Base-by-base conservation (phyloP, 2,329 filamentous ascomycete species). In the Colletotrichum liaoningense region DNA sequence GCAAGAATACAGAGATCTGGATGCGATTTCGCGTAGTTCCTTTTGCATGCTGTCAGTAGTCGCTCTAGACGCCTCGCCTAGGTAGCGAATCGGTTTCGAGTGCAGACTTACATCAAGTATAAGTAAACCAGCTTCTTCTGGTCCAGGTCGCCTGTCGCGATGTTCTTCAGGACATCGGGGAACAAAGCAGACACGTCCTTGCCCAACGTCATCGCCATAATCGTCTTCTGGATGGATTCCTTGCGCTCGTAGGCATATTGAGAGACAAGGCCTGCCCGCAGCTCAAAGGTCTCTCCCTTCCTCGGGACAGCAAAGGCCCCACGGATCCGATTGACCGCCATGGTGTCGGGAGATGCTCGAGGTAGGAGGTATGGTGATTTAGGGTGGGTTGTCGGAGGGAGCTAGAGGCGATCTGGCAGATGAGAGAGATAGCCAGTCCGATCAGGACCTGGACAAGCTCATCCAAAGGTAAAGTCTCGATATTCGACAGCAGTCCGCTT, bases 61-160 rank as follows among this genome's bases (percentile, higher is more conserved):
- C 63, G 52, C 28, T 24, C 33, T 35, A 14, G 30, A 14, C 8
- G 8, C n/a, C 42, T n/a, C 46, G 26, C 12, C 28, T n/a, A 12
- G 42, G 56, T 14, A 28, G 42, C 28, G 19, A 5, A 49, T 28
- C 56, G 52, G 71, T 67, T 57, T 76, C 58, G 28, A 54, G 49
- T 69, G 52, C n/a, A 28, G 19, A 83, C 91, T 78, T 84, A 97
- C 97, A 99, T 99, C 74, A 99, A 88, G 82, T 99, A 99, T 60
- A 99, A 88, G 81, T 99, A 99, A 22, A 99, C 97, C 77, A 99
- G 93, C 88, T 99, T 99, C 91, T 99, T 99, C 88, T 99, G 97
- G 83, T 99, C 97, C 75, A 99, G 86, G 80, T 99, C 97, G 58
- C 86, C 88, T 1, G 97, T 99, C 72, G 97, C 97, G 84, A 99